A percentile compares a stretch with the other conserved stretches of the same genome.
Evolutionary conservation across 1,284 basidiomycete species (phyloP).

Genomic region (Ganoderma multipileum): DNA sequence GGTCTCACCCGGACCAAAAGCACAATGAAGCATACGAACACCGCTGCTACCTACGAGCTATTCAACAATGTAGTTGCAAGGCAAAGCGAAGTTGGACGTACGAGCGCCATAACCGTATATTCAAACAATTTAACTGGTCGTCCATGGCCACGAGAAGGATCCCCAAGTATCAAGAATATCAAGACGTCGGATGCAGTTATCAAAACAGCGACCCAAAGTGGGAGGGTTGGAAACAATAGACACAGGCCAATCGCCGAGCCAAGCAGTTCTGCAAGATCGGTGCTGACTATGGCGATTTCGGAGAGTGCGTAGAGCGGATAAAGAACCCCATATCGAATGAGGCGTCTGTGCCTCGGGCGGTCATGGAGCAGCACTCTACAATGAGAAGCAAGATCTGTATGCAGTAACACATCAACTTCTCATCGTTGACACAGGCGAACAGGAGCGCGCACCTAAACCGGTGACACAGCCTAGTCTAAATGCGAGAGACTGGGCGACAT

Average conservation of each 20-base stretch:
- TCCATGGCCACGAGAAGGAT: constrained; percentile 64
- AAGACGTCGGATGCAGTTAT: constrained; percentile 88
- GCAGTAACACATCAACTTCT: constrained; percentile 28
- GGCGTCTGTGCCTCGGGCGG: constrained; percentile 62
- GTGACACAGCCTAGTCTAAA: constrained; percentile 72
- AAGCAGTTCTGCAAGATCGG: constrained; percentile 77
- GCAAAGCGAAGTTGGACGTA: constrained; percentile 42
- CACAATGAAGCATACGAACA: constrained; percentile 81
- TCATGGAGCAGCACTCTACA: constrained; percentile 75
- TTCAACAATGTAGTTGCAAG: constrained; percentile 1
- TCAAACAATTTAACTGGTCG: constrained; percentile 80
- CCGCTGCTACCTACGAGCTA: constrained; percentile 67
- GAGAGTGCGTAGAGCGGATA: constrained; percentile 74
- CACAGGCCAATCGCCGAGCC: constrained; percentile 83
- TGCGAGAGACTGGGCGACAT: constrained; percentile 54
- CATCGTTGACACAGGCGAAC: not conserved
- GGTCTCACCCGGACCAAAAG: constrained; percentile 78
- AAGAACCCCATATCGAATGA: constrained; percentile 67
- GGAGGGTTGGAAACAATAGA: constrained; percentile 83
- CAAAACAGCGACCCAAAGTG: constrained; percentile 83
- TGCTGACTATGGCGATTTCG: constrained; percentile 85
- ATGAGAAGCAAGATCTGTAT: constrained; percentile 74
- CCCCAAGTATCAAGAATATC: constrained; percentile 70
- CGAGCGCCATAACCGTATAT: constrained; percentile 64
- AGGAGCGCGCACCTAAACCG: constrained; percentile 54